phyloP scores from a whole-genome alignment of 371 early-diverging fungal genomes.

The Mortierella sp. region DNA sequence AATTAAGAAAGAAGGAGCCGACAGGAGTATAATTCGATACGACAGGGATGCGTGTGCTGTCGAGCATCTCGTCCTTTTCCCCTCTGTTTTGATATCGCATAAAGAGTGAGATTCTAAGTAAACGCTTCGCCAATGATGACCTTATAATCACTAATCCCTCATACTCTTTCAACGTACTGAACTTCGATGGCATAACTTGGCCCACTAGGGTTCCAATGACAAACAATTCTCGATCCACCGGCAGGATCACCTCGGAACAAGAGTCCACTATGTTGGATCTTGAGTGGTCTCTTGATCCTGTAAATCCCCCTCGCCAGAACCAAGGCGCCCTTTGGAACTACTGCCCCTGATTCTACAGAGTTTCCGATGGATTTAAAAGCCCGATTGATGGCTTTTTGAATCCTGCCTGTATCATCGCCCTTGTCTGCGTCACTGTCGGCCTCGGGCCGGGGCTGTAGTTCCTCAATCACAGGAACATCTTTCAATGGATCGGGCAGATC shows the following conservation, averaged over 20 bases:
- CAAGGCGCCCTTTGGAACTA: slow-evolving; percentile 55
- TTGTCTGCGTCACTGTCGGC: slow-evolving; percentile 33
- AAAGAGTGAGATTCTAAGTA: too few species aligned
- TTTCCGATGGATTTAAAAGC: slow-evolving; percentile 12
- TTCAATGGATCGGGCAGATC: slow-evolving; percentile 28
- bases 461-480: slow-evolving; percentile 33
- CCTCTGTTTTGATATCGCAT: slow-evolving; percentile 15
- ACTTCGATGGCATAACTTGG: slow-evolving; percentile 43
- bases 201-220: slow-evolving; percentile 46
- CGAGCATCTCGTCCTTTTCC: slow-evolving; percentile 31
- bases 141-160: too few species aligned
- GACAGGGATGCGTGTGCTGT: slow-evolving; percentile 54
- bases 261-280: slow-evolving; percentile 54
- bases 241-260: slow-evolving; percentile 58
- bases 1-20: slow-evolving; percentile 39
- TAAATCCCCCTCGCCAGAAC: slow-evolving; percentile 56
- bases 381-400: slow-evolving; percentile 58
- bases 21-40: slow-evolving; percentile 57
- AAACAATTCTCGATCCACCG: slow-evolving; percentile 59
- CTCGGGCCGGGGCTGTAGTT: slow-evolving; percentile 33
- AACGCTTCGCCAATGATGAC: too few species aligned
- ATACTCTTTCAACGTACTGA: slow-evolving; percentile 12
- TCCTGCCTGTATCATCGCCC: slow-evolving; percentile 55
- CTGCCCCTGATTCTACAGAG: background rate
- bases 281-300: slow-evolving; percentile 51